Evolutionary conservation across 129 eudicot species (phyloP), one percentile per base, ranked within the genome.

Genomic region (Tanacetum coccineum): DNA sequence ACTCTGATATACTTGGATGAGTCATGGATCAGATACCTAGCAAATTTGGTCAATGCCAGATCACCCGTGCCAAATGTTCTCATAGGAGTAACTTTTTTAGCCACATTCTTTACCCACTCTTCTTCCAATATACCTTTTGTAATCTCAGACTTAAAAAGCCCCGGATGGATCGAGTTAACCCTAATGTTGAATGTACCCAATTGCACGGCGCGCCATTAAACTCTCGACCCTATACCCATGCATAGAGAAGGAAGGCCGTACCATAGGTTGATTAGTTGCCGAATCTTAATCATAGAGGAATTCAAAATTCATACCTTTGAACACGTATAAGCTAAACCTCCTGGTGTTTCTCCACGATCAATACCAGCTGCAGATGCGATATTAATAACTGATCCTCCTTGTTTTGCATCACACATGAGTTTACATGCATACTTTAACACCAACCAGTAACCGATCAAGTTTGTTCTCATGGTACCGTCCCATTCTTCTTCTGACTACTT

Each of bases 81-180:
- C 54, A 91, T 70, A 22, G 96, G 96, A 17, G 74, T 84, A 0
- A 78, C 83, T 80, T 62, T 87, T 53, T 9, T 6, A 65, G 83
- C 84, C 32, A 91, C 90, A 4, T 60, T 85, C 5, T 80, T 78
- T 0, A 87, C 74, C 96, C 96, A 91, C 10, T 75, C 81, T 44
- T 83, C 83, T 52, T 75, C 59, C 82, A 87, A 67, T 9, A 91
- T 78, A 20, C 74, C 77, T 62, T 83, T 70, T 1, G 96, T 91
- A 70, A 91, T 91, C 78, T 91, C 96, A 6, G 97, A 91, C 74
- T 54, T 85, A 76, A 91, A 91, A 14, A 91, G 71, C 21, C 94
- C 90, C 0, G 97, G 96, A 61, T 66, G 63, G 19, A 91, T 75
- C 19, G 96, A 83, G 72, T 91, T 91, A 57, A 85, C 96, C 65